These are phyloP conservation scores for Hymenoscyphus scutula DNA, from an alignment of 2,329 filamentous ascomycete species.

Conservation along the genomic window DNA sequence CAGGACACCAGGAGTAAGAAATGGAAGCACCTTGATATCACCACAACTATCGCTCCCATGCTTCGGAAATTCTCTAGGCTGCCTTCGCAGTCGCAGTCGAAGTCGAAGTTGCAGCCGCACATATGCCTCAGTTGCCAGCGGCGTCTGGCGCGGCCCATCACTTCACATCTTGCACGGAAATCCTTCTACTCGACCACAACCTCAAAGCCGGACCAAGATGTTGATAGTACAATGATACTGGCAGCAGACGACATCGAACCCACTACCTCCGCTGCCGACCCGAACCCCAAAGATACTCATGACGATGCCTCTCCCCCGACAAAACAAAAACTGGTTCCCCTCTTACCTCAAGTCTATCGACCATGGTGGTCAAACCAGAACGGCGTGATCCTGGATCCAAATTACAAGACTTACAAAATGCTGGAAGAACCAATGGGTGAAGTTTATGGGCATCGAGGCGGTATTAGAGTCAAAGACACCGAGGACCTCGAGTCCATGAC, in stretches of 20 bases:
- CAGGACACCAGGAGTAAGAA: neutral
- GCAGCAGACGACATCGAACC: too few species aligned
- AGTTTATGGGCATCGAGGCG: conserved; percentile 26
- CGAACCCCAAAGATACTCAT: neutral
- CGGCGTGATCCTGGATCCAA: neutral
- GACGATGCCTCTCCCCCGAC: neutral
- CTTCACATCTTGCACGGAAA: neutral
- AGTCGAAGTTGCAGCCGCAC: conserved; percentile 23
- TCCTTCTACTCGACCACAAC: neutral
- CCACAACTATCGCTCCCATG: neutral
- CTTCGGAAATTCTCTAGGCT: neutral
- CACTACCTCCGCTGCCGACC: neutral
- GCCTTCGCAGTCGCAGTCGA: conserved; percentile 1
- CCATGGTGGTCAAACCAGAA: neutral
- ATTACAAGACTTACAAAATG: neutral
- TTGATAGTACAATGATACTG: neutral
- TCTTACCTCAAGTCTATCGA: neutral
- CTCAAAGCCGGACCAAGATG: neutral
- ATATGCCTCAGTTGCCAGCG: conserved; percentile 37
- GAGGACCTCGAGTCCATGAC: conserved; percentile 24
- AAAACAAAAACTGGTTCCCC: neutral
- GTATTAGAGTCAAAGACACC: conserved; percentile 23
- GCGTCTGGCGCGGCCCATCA: conserved; percentile 24
- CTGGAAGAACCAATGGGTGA: neutral
- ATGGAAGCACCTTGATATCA: neutral